A percentile compares a stretch with the other conserved stretches of the same genome.
These are phyloP conservation scores for Tulasnella sp. DNA, from an alignment of 768 basidiomycete genomes.

Conservation along the genomic window DNA sequence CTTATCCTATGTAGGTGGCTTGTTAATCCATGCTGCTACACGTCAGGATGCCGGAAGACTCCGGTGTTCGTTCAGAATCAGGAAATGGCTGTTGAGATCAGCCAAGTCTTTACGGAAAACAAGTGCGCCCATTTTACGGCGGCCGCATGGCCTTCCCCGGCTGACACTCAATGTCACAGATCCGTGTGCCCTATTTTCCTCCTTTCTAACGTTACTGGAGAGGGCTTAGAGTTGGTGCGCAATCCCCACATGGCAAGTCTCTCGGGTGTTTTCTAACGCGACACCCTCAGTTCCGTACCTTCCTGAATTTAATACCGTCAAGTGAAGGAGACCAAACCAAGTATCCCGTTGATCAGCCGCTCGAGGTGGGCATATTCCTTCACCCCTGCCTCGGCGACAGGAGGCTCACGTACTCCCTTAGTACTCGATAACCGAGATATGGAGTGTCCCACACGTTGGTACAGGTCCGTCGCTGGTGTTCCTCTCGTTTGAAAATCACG, in stretches of 20 bases:
- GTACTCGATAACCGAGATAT: constrained; percentile 66
- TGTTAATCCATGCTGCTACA: constrained; percentile 3
- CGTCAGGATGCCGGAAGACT: constrained; percentile 41
- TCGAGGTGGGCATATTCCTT: constrained; percentile 43
- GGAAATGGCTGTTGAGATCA: constrained; percentile 70
- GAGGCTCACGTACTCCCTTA: constrained; percentile 23
- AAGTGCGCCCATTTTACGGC: constrained; percentile 37
- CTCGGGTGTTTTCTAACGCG: background rate
- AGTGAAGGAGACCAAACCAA: constrained; percentile 74
- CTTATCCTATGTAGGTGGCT: background rate
- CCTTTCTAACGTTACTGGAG: constrained; percentile 90
- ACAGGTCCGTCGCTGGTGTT: constrained; percentile 1
- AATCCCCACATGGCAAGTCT: constrained; percentile 1
- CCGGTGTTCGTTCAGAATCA: constrained; percentile 74
- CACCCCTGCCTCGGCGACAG: background rate
- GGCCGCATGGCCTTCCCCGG: too few species aligned
- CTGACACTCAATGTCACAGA: background rate
- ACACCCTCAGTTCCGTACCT: constrained; percentile 59
- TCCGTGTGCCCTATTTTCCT: constrained; percentile 81
- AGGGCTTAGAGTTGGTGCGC: constrained; percentile 65
- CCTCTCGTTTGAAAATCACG: too few species aligned
- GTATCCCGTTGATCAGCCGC: constrained; percentile 63
- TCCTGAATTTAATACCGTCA: constrained; percentile 81
- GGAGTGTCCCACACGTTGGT: constrained; percentile 20
- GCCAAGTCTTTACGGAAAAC: constrained; percentile 60